phyloP scores from a whole-genome alignment of 768 basidiomycete genomes.

The Agrocybe pediades region DNA sequence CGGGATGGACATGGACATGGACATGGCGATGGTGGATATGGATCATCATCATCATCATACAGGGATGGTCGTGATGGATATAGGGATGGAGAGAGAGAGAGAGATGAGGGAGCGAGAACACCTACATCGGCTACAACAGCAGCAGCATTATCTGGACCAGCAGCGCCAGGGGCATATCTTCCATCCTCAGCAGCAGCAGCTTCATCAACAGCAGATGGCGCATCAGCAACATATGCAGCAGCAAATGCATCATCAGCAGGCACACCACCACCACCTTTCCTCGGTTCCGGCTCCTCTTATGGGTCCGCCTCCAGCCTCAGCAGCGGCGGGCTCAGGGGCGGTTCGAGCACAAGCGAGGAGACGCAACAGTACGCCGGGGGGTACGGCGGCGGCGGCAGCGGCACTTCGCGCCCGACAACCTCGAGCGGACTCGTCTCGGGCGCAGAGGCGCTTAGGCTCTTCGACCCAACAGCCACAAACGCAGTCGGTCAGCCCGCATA shows the following conservation, averaged over 20 bases:
- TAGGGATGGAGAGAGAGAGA: background rate
- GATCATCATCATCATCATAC: too few relatives aligned
- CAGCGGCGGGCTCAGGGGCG: background rate
- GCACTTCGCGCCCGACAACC: slow-evolving; percentile 41
- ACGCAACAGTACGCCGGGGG: too few relatives aligned
- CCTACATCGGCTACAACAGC: background rate
- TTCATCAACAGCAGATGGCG: slow-evolving; percentile 15
- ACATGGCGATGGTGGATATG: slow-evolving; percentile 1
- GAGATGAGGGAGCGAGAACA: background rate
- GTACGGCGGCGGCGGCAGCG: slow-evolving; percentile 16
- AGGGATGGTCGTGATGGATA: too few relatives aligned
- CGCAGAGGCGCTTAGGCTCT: slow-evolving; percentile 51
- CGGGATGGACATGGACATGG: background rate
- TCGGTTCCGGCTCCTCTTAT: slow-evolving; percentile 1
- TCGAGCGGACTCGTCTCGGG: slow-evolving; percentile 44
- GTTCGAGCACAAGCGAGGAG: background rate
- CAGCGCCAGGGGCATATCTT: slow-evolving; percentile 13
- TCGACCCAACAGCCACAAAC: slow-evolving; percentile 37
- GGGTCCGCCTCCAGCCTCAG: background rate
- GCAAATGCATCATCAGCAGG: slow-evolving; percentile 4
- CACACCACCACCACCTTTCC: background rate
- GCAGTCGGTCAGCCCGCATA: background rate
- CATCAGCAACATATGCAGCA: slow-evolving; percentile 3
- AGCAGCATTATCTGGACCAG: background rate
- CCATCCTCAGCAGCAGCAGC: slow-evolving; percentile 2